Evolutionary conservation across 108 stramenopile genomes (phyloP).

Genomic region (Pseudonitzschia multistriata): DNA sequence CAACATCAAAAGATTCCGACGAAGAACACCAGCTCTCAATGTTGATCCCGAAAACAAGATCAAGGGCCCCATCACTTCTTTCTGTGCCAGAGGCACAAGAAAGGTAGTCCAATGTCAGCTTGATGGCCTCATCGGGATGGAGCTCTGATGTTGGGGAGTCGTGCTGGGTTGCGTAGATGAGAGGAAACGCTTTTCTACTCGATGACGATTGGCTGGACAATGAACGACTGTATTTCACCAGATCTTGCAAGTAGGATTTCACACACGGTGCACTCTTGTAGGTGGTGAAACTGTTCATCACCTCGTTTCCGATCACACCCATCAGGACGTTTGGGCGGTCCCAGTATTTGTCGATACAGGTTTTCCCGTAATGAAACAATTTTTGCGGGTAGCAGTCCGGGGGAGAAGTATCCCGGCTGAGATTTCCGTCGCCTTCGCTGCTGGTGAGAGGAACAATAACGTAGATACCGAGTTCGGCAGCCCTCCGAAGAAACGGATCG

Average conservation of each 20-base stretch:
- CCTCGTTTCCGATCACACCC: conserved; percentile 66
- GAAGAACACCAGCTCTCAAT: conserved; percentile 70
- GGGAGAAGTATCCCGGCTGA: conserved; percentile 40
- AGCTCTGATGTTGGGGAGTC: conserved; percentile 33
- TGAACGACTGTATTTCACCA: conserved; percentile 32
- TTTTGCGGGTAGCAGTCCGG: conserved; percentile 45
- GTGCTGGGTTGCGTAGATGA: conserved; percentile 64
- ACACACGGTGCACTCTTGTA: conserved; percentile 62
- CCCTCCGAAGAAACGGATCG: conserved; percentile 46
- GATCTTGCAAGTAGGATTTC: conserved; percentile 45
- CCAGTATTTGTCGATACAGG: conserved; percentile 24
- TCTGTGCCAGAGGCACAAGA: conserved; percentile 17
- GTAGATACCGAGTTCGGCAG: conserved; percentile 58
- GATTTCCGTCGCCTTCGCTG: conserved; percentile 38
- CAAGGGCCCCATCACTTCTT: background rate
- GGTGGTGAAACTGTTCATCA: conserved; percentile 48
- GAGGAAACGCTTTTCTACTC: conserved; percentile 24
- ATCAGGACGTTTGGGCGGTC: conserved; percentile 57
- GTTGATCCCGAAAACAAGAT: conserved; percentile 40
- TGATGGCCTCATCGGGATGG: conserved; percentile 32
- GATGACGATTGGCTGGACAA: conserved; percentile 3
- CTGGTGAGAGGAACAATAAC: conserved; percentile 62
- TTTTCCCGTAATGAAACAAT: conserved; percentile 47
- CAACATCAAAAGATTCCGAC: conserved; percentile 39
- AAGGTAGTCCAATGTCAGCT: conserved; percentile 52